Conservation (phyloP, 2,329 filamentous ascomycete species). For the Fusarium stilboides region DNA sequence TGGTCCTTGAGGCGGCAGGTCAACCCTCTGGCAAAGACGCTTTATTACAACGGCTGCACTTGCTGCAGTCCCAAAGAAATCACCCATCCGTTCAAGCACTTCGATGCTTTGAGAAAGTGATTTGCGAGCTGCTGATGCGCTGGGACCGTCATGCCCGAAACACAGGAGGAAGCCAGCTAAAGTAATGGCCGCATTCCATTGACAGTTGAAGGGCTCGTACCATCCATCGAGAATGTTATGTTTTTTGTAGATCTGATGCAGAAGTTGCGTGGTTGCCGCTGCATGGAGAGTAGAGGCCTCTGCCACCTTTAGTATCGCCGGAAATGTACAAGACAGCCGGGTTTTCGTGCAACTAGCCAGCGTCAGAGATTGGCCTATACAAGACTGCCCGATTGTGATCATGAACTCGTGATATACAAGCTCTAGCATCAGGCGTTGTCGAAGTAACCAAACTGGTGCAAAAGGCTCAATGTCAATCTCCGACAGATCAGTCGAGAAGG, state of each 20-base stretch:
- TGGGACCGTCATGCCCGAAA: accelerated
- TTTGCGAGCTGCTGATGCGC: accelerated
- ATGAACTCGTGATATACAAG: not conserved
- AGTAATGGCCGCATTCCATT: not conserved
- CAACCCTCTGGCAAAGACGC: not conserved
- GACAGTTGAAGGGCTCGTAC: constrained; percentile 2
- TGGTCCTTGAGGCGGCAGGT: too few relatives aligned
- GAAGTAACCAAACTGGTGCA: not conserved
- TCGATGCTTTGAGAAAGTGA: not conserved
- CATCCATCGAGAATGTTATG: not conserved
- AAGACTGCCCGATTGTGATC: accelerated
- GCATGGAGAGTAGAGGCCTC: not conserved
- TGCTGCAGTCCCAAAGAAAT: not conserved
- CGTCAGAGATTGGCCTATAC: not conserved
- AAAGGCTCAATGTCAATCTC: not conserved
- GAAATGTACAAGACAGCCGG: too few relatives aligned
- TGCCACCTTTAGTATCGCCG: not conserved
- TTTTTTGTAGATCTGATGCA: not conserved
- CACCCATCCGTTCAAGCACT: not conserved
- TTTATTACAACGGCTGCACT: not conserved
- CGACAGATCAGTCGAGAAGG: not conserved
- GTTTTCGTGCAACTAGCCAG: accelerated
- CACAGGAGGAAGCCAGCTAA: not conserved
- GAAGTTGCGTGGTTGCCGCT: not conserved
- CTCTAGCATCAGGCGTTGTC: not conserved